phyloP scores from a whole-genome alignment of 768 basidiomycete species.

The Floccularia luteovirens region DNA sequence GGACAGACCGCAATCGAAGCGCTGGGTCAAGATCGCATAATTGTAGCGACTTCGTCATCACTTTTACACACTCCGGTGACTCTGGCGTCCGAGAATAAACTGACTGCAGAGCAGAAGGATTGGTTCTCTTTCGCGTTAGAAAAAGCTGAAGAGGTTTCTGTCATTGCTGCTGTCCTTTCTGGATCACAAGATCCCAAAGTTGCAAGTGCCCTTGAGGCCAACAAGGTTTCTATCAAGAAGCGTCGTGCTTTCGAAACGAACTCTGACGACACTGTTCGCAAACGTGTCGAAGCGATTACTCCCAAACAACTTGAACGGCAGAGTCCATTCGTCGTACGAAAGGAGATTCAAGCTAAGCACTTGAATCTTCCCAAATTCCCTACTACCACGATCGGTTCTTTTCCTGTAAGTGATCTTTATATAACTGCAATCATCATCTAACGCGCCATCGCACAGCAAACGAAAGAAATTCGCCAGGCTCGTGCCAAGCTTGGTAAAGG shows the following conservation, averaged over 20 bases:
- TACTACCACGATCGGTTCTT: slow-evolving; percentile 97
- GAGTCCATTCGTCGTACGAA: slow-evolving; percentile 81
- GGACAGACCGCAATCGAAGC: slow-evolving; percentile 79
- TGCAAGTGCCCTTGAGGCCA: slow-evolving; percentile 74
- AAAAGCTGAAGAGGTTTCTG: slow-evolving; percentile 88
- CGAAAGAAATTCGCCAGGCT: slow-evolving; percentile 96
- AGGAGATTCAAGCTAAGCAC: slow-evolving; percentile 82
- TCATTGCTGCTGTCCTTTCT: slow-evolving; percentile 78
- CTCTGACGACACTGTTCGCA: slow-evolving; percentile 92
- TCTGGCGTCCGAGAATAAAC: slow-evolving; percentile 84
- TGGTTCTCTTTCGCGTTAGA: slow-evolving; percentile 99
- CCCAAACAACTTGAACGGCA: slow-evolving; percentile 80
- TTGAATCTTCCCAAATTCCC: slow-evolving; percentile 95
- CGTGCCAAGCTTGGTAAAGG: slow-evolving; percentile 93
- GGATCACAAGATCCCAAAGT: slow-evolving; percentile 74
- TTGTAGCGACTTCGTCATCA: slow-evolving; percentile 94
- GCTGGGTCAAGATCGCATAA: slow-evolving; percentile 83
- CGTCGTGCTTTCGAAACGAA: slow-evolving; percentile 91
- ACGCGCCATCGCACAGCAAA: slow-evolving; percentile 55
- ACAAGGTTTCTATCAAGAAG: slow-evolving; percentile 84
- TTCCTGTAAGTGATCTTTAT: slow-evolving; percentile 57
- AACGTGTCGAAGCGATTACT: slow-evolving; percentile 90
- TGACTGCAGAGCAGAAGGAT: slow-evolving; percentile 83
- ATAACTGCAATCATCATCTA: slow-evolving; percentile 5
- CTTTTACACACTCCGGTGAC: slow-evolving; percentile 98